These are phyloP conservation scores for Populus euphratica DNA, from an alignment of 345 rosid genomes.

Conservation along the genomic window DNA sequence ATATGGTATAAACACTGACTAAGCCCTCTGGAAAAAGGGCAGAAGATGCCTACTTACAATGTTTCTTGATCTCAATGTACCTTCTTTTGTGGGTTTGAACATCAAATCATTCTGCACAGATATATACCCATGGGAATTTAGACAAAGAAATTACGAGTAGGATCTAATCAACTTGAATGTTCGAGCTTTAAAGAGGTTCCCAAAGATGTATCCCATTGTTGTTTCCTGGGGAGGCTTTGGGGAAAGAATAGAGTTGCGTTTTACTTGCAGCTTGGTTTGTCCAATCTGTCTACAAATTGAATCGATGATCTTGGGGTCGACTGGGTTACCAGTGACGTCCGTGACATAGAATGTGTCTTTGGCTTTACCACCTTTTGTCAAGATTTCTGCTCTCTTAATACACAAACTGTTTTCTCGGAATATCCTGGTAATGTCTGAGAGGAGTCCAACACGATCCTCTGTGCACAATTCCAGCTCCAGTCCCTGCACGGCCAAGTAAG, in stretches of 20 bases:
- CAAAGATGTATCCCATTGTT: conserved; percentile 38
- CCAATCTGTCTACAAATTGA: conserved; percentile 48
- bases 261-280: conserved; percentile 37
- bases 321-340: conserved; percentile 46
- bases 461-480: conserved; percentile 46
- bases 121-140: background rate
- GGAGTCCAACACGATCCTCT: conserved; percentile 52
- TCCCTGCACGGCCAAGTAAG: conserved; percentile 32
- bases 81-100: conserved; percentile 2
- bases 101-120: conserved; percentile 10
- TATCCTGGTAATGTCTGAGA: conserved; percentile 53
- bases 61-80: background rate
- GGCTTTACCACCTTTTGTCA: conserved; percentile 45
- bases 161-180: conserved; percentile 45
- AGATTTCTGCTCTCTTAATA: conserved; percentile 55
- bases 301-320: conserved; percentile 47
- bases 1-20: background rate
- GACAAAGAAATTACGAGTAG: conserved; percentile 20
- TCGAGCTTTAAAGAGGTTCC: conserved; percentile 46
- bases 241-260: conserved; percentile 29
- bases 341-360: conserved; percentile 51
- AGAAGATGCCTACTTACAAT: background rate
- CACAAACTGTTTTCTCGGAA: conserved; percentile 52
- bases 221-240: conserved; percentile 35
- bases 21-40: background rate